Evolutionary conservation across 108 stramenopile genomes (phyloP).

Genomic region (Fragilariopsis cylindrus): DNA sequence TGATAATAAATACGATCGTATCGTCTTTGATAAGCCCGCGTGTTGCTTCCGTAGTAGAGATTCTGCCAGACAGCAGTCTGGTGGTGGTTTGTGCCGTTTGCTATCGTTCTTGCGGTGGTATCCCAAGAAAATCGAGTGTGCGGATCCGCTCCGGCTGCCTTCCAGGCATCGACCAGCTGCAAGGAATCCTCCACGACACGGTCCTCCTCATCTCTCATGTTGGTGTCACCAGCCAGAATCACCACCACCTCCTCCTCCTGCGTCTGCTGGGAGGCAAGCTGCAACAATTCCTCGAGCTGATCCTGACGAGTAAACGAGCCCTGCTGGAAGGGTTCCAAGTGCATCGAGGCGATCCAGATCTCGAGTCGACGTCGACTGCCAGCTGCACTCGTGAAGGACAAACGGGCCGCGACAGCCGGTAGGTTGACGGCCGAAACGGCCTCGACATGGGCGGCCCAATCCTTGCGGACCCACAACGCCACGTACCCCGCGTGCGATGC

Average conservation of each 20-base stretch:
- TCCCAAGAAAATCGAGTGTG: slow-evolving; percentile 23
- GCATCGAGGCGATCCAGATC: slow-evolving; percentile 19
- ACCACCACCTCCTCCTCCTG: not conserved
- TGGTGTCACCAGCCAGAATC: slow-evolving; percentile 30
- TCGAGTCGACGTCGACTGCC: not conserved
- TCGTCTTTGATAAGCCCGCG: slow-evolving; percentile 13
- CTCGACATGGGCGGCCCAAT: not conserved
- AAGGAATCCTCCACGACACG: slow-evolving; percentile 16
- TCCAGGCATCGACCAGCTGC: slow-evolving; percentile 23
- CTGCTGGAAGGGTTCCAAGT: slow-evolving; percentile 23
- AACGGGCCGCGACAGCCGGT: slow-evolving; percentile 5
- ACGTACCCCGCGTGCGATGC: slow-evolving; percentile 13
- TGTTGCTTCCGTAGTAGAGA: slow-evolving; percentile 20
- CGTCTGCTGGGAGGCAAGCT: not conserved
- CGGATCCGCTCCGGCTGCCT: not conserved
- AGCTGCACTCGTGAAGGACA: not conserved
- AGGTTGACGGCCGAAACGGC: not conserved
- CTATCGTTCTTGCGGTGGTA: slow-evolving; percentile 18
- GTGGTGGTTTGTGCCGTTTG: not conserved
- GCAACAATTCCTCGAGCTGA: slow-evolving; percentile 1
- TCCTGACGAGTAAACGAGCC: not conserved
- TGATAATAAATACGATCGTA: slow-evolving; percentile 25
- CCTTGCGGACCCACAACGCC: slow-evolving; percentile 5
- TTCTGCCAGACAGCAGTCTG: slow-evolving; percentile 2
- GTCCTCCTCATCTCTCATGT: slow-evolving; percentile 29